phyloP scores from a whole-genome alignment of 768 basidiomycete genomes.

The Exsudoporus frostii region DNA sequence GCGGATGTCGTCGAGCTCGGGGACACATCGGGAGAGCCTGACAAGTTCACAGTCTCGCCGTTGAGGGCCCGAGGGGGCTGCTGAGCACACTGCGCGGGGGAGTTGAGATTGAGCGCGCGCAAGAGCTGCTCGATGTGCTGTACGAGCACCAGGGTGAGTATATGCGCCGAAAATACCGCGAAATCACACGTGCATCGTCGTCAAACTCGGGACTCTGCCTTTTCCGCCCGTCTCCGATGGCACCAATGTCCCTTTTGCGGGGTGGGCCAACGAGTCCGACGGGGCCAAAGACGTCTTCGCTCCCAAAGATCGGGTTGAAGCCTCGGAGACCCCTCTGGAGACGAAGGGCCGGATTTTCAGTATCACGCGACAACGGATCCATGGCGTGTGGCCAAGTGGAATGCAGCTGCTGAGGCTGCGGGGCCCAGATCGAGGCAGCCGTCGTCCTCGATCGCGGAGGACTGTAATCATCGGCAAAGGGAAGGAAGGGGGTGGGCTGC shows the following conservation, averaged over 20 bases:
- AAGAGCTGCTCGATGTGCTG: slow-evolving; percentile 81
- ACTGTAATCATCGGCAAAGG: slow-evolving; percentile 39
- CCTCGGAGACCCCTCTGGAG: slow-evolving; percentile 26
- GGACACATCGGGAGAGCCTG: slow-evolving; percentile 66
- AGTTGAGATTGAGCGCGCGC: slow-evolving; percentile 75
- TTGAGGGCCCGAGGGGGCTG: slow-evolving; percentile 43
- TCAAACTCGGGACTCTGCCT: slow-evolving; percentile 55
- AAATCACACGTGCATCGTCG: slow-evolving; percentile 37
- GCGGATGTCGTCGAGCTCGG: slow-evolving; percentile 70
- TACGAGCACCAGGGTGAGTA: slow-evolving; percentile 24
- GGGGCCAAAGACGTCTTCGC: slow-evolving; percentile 69
- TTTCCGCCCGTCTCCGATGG: slow-evolving; percentile 79
- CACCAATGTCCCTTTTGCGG: slow-evolving; percentile 56
- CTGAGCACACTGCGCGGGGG: slow-evolving; percentile 55
- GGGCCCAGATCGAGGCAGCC: slow-evolving; percentile 75
- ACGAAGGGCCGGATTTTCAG: slow-evolving; percentile 39
- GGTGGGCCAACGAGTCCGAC: slow-evolving; percentile 35
- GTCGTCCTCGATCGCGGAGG: slow-evolving; percentile 41
- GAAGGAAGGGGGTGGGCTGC: slow-evolving; percentile 30
- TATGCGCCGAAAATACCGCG: slow-evolving; percentile 23
- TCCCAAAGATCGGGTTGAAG: slow-evolving; percentile 26
- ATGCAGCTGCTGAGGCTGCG: slow-evolving; percentile 68
- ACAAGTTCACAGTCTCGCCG: slow-evolving; percentile 37
- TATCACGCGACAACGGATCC: slow-evolving; percentile 56
- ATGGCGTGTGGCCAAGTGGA: slow-evolving; percentile 66